These are phyloP conservation scores for Saccharomycopsis malanga DNA, from an alignment of 805 yeast species.

Conservation along the genomic window DNA sequence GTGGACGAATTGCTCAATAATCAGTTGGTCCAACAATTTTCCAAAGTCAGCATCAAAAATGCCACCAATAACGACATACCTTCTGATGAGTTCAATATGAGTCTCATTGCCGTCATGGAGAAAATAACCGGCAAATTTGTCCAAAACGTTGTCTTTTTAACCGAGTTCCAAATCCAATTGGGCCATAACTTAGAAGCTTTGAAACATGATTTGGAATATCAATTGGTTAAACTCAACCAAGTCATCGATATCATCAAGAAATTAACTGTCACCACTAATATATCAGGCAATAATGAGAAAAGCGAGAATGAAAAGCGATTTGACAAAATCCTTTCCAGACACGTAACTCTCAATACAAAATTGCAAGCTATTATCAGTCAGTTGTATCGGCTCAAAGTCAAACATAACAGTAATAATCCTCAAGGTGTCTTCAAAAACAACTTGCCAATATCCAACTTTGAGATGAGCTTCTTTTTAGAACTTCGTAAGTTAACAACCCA, in stretches of 20 bases:
- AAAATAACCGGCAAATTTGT: slow-evolving; percentile 1
- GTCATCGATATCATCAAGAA: slow-evolving; percentile 1
- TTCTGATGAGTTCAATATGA: slow-evolving; percentile 5
- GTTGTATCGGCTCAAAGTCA: not conserved
- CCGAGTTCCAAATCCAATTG: slow-evolving; percentile 10
- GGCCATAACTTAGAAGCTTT: not conserved
- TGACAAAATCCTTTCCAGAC: slow-evolving; percentile 1
- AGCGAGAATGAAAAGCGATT: slow-evolving; percentile 2
- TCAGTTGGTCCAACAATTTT: not conserved
- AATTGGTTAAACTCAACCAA: slow-evolving; percentile 4
- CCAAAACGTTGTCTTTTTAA: slow-evolving; percentile 3
- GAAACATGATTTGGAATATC: slow-evolving; percentile 16
- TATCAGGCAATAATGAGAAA: not conserved
- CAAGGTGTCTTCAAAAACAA: not conserved
- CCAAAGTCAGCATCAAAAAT: not conserved
- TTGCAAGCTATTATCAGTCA: not conserved
- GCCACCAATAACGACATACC: no score
- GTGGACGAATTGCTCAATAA: not conserved
- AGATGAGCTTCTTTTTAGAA: slow-evolving; percentile 12
- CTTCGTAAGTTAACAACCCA: not conserved
- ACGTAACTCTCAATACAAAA: not conserved
- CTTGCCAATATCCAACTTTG: slow-evolving; percentile 11
- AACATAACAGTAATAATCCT: not conserved
- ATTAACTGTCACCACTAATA: not conserved
- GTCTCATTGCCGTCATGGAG: slow-evolving; percentile 3